Evolutionary conservation across 2,329 filamentous ascomycete genomes (phyloP).

Genomic region (Botrytis paeoniae): DNA sequence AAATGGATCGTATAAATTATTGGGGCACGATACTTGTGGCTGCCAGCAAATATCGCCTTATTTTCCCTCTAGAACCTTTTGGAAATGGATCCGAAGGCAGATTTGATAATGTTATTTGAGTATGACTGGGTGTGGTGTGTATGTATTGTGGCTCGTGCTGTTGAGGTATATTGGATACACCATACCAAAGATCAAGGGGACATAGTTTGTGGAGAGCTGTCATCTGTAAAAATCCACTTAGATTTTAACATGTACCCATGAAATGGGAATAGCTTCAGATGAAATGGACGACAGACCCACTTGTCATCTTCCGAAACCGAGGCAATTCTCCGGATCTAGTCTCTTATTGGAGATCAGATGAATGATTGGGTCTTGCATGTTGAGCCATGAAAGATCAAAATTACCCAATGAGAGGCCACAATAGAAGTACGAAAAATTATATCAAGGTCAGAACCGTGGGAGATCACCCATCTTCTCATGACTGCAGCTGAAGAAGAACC

Average conservation of each 20-base stretch:
- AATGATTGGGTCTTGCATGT: neutral
- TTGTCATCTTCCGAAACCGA: neutral
- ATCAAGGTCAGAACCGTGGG: neutral
- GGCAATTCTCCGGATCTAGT: neutral
- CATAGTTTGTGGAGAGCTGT: conserved; percentile 9
- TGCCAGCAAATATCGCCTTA: neutral
- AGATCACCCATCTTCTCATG: neutral
- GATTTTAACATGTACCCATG: conserved; percentile 15
- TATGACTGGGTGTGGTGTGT: neutral
- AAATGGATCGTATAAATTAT: neutral
- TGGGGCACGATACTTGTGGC: neutral
- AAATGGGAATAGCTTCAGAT: conserved; percentile 20
- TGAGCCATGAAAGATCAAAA: neutral
- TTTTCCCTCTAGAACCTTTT: neutral
- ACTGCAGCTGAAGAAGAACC: neutral
- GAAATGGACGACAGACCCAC: neutral
- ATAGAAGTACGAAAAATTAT: neutral
- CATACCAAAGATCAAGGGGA: conserved; percentile 1
- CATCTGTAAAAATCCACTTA: conserved; percentile 2
- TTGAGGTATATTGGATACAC: neutral
- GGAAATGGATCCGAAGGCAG: neutral
- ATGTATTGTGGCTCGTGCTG: conserved; percentile 1
- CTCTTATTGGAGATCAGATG: neutral
- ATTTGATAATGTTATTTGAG: neutral
- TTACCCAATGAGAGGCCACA: neutral